Base-by-base conservation (phyloP, 306 rosid species). In the Sicyos baderoa region DNA sequence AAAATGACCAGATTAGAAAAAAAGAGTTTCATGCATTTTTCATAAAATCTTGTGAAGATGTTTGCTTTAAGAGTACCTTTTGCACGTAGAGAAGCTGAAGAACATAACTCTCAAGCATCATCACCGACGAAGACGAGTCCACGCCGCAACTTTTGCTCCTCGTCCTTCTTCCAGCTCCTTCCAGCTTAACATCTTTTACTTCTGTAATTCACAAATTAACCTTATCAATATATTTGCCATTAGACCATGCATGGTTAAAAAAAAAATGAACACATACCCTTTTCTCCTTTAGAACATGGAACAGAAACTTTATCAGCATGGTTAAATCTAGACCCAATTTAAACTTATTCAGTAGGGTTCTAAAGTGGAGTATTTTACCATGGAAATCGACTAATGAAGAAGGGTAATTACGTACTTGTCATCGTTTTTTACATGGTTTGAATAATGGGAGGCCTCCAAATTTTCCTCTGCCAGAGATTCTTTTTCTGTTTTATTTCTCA, bases 21-120 rank as follows among this genome's bases (percentile, higher is more conserved):
- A 21, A 64, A 19, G 18, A 64, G n/a, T 56, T 71, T 78, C 75
- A 79, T 73, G 73, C 72, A 67, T 76, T 79, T 74, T 78, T 82
- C 73, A 63, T 42, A 73, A 70, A 25, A 60, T 70, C 73, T 49
- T 64, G 70, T 42, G 79, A 58, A 74, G 83, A 79, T 64, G 91
- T 72, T 69, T 77, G 79, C 64, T 74, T 83, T 80, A 83, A 32
- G 22, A 55, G 27, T 54, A 86, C 84, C 78, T 87, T 89, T 78
- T 89, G 90, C 82, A 89, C 86, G 77, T 76, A 86, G 63, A 82
- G 82, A 80, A 88, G 79, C 84, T 86, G 93, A 76, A 91, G 78
- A 49, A 87, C 87, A 65, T 77, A 86, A 79, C 86, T 82, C 78
- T 85, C 79, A 60, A 85, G 76, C 86, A 85, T 82, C 82, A 79